Base-by-base conservation (phyloP, 2,329 filamentous ascomycete genomes). In the Didymellaceae sp. region DNA sequence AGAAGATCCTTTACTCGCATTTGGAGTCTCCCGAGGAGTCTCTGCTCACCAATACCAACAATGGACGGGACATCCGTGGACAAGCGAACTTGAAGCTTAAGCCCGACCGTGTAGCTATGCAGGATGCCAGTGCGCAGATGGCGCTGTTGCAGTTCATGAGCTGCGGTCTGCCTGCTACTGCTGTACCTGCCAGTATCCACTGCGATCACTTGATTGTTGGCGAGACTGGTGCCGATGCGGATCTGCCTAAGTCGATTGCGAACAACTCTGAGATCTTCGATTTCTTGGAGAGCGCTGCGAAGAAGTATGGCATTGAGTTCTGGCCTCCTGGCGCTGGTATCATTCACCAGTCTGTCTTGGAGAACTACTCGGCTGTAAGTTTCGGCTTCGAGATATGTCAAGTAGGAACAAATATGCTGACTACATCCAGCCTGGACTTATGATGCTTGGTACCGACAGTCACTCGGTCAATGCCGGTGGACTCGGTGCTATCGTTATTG, bases 161-260 rank as follows among this genome's bases (percentile, higher is more conserved):
- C 21, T 99, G 94, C 75, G 90, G 91, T 46, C 82, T 99, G 45
- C 89, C 88, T 21, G 86, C 86, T 52, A 96, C 94, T 2, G 92
- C 92, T 8, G 93, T 99, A 40, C 94, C 94, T 9, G 93, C 94
- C 39, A 97, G 92, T 74, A 97, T 97, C 63, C 94, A 99, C 79
- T 99, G 94, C 77, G 94, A 99, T 78, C 94, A 99, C 75, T 87
- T 99, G 86, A 97, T 99, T 77, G 93, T 97, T 22, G 94, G 93
- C 48, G 88, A 95, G 76, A 89, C 87, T 71, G 94, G 94, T 52
- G 94, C 93, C 26, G 87, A 93, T 65, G 83, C 86, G 18, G 94
- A 99, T 77, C 77, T 99, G 55, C 84, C 88, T 21, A 85, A 87
- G 24, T 94, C 91, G 32, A 95, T 99, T 56, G 82, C 87, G 75